These are phyloP conservation scores for Suhomyces bokatorum DNA, from an alignment of 1,139 yeast genomes.

Conservation along the genomic window DNA sequence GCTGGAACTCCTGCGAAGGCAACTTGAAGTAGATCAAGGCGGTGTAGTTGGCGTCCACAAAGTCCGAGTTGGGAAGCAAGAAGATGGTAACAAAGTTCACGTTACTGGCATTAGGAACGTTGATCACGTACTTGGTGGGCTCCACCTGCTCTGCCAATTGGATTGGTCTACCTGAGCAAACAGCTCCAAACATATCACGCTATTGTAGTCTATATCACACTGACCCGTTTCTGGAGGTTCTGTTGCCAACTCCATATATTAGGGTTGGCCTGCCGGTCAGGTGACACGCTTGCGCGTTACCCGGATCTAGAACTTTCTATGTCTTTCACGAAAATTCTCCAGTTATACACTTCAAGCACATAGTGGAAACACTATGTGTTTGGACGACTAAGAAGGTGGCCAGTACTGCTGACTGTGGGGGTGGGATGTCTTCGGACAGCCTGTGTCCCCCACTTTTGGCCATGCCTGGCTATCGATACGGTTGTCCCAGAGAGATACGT, in stretches of 20 bases:
- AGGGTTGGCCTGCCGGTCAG: neutral
- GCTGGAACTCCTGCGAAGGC: constrained; percentile 68
- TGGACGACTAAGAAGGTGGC: constrained; percentile 19
- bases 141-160: constrained; percentile 64
- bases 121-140: constrained; percentile 59
- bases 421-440: neutral
- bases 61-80: constrained; percentile 64
- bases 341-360: neutral
- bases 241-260: neutral
- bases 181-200: constrained; percentile 55
- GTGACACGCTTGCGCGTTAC: constrained; percentile 9
- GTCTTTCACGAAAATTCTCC: constrained; percentile 9
- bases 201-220: too few relatives aligned
- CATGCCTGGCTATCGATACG: constrained; percentile 48
- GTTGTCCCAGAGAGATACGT: constrained; percentile 65
- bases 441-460: constrained; percentile 1
- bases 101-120: constrained; percentile 59
- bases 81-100: constrained; percentile 76
- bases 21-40: constrained; percentile 89
- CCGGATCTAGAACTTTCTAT: constrained; percentile 12
- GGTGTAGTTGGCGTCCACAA: constrained; percentile 66
- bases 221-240: too few relatives aligned
- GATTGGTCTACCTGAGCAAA: constrained; percentile 58
- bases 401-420: constrained; percentile 4
- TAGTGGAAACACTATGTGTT: constrained; percentile 11